A percentile compares a stretch with the other conserved stretches of the same genome.
Conservation (phyloP, 306 rosid species). For the Rosa multiflora region DNA sequence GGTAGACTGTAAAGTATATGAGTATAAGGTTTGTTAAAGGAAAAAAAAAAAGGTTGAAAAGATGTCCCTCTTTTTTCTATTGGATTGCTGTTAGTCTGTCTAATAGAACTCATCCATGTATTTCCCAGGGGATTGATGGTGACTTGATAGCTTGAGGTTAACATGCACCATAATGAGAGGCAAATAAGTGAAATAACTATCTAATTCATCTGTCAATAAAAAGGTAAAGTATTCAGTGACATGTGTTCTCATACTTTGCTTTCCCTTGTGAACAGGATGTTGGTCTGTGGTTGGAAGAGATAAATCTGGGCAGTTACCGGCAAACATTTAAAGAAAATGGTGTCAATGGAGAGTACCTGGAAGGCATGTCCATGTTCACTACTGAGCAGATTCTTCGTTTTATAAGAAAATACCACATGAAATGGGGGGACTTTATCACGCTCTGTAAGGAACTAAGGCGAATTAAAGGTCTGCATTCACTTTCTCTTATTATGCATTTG, state of each 20-base stretch:
- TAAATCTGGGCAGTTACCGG: conserved; percentile 84
- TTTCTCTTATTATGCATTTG: background rate
- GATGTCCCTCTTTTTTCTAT: background rate
- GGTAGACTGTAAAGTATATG: background rate
- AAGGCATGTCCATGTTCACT: conserved; percentile 97
- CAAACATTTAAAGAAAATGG: conserved; percentile 91
- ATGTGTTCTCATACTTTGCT: conserved; percentile 21
- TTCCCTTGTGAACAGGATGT: conserved; percentile 69
- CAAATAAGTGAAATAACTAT: background rate
- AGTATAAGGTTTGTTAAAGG: background rate
- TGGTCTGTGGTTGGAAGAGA: conserved; percentile 96
- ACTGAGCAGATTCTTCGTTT: conserved; percentile 99
- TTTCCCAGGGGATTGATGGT: background rate
- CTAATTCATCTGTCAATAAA: background rate
- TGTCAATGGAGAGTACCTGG: conserved; percentile 96
- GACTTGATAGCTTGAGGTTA: background rate
- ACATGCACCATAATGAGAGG: background rate
- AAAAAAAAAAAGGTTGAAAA: background rate
- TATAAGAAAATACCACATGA: conserved; percentile 97
- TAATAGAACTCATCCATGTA: background rate
- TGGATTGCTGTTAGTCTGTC: background rate
- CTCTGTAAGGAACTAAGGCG: conserved; percentile 97
- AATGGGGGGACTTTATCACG: conserved; percentile 97
- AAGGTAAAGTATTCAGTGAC: background rate
- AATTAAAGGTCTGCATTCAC: conserved; percentile 69